Conservation (phyloP, 306 rosid species). For the Cajanus cajan region DNA sequence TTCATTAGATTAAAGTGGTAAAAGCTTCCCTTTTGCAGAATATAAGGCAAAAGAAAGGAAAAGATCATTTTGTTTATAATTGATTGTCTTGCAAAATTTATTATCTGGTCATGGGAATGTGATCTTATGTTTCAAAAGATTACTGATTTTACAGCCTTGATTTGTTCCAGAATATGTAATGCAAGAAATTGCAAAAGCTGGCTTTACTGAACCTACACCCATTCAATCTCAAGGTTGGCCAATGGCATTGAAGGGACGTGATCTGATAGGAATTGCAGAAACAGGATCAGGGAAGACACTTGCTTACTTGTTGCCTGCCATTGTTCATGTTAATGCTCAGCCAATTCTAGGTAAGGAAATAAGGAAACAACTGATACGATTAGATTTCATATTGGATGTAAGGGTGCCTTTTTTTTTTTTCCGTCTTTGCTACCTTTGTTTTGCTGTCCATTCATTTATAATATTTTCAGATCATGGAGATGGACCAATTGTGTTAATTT, state of each 20-base stretch:
- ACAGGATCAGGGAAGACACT: slow-evolving; percentile 99
- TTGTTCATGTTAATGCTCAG: slow-evolving; percentile 97
- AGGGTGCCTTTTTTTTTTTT: neutral
- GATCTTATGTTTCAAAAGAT: neutral
- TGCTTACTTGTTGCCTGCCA: slow-evolving; percentile 93
- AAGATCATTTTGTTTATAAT: neutral
- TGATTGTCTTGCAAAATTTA: neutral
- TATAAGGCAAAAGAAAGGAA: neutral
- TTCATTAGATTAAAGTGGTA: neutral
- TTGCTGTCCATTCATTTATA: slow-evolving; percentile 1
- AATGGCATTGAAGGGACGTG: slow-evolving; percentile 97
- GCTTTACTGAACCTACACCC: slow-evolving; percentile 93
- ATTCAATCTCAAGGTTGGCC: slow-evolving; percentile 99
- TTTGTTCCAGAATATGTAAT: slow-evolving; percentile 69
- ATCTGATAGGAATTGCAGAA: slow-evolving; percentile 97
- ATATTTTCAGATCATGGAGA: slow-evolving; percentile 82
- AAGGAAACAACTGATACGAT: slow-evolving; percentile 1
- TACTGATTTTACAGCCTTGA: slow-evolving; percentile 23
- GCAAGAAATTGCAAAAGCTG: slow-evolving; percentile 85
- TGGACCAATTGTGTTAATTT: slow-evolving; percentile 93
- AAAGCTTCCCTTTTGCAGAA: neutral
- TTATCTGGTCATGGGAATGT: neutral
- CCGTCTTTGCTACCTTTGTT: neutral
- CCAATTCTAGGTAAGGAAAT: slow-evolving; percentile 71
- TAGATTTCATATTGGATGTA: neutral